Evolutionary conservation across 495 filamentous ascomycete species (phyloP).

Genomic region (Penicillium longicatenatum): DNA sequence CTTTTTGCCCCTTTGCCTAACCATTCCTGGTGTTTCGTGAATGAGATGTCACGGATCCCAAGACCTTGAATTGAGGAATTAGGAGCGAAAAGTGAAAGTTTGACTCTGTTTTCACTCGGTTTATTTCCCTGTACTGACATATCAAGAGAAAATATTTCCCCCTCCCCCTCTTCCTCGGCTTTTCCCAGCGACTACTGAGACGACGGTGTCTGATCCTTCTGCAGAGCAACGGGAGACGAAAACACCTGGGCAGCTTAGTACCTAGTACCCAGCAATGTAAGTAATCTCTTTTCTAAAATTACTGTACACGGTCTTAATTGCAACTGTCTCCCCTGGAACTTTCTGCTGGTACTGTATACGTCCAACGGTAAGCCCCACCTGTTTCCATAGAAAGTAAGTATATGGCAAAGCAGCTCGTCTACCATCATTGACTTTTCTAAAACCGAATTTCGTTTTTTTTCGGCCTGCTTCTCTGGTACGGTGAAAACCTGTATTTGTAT

Average conservation of each 20-base stretch:
- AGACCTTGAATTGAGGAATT: slow-evolving; percentile 1
- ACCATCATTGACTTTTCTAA: slow-evolving; percentile 16
- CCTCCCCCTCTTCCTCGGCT: slow-evolving; percentile 16
- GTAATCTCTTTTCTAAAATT: slow-evolving; percentile 10
- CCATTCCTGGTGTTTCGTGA: background rate
- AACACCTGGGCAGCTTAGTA: background rate
- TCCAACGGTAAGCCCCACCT: slow-evolving; percentile 27
- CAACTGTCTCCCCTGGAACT: slow-evolving; percentile 17
- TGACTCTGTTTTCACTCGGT: background rate
- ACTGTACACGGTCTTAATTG: slow-evolving; percentile 24
- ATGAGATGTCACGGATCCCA: slow-evolving; percentile 16
- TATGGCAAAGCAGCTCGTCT: slow-evolving; percentile 5
- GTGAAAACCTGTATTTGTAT: slow-evolving; percentile 17
- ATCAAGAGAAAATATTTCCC: background rate
- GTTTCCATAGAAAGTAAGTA: slow-evolving; percentile 23
- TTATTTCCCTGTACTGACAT: background rate
- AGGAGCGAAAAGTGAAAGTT: background rate
- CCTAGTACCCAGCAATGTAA: background rate
- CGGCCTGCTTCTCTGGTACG: slow-evolving; percentile 20
- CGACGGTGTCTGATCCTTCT: slow-evolving; percentile 17
- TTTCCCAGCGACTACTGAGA: slow-evolving; percentile 19
- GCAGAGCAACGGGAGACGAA: background rate
- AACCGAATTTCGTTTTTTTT: slow-evolving; percentile 18
- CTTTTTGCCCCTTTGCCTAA: slow-evolving; percentile 6
- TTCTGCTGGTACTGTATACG: slow-evolving; percentile 12